Percentiles rank a stretch among this genome's conserved stretches.
phyloP scores from a whole-genome alignment of 2,329 filamentous ascomycete species.

The Colletotrichum sp. region DNA sequence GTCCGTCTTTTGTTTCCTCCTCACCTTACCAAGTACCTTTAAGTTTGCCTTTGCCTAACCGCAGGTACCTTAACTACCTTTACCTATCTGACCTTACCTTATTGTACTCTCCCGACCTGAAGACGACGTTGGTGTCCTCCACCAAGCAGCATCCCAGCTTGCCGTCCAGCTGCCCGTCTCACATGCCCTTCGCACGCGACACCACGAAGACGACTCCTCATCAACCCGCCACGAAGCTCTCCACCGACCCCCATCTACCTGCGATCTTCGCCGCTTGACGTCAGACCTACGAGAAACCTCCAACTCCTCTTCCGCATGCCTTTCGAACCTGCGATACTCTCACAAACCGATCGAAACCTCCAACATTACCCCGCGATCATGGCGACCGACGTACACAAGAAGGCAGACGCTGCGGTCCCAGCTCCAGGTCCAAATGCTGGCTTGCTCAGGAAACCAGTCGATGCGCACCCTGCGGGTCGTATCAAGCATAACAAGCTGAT shows the following conservation, averaged over 20 bases:
- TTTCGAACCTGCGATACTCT: not conserved
- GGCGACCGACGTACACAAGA: constrained; percentile 40
- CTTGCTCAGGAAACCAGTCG: constrained; percentile 17
- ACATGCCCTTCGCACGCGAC: constrained; percentile 18
- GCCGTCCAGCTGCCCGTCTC: constrained; percentile 10
- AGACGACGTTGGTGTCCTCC: not conserved
- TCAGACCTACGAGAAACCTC: not conserved
- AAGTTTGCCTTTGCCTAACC: not conserved
- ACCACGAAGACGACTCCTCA: not conserved
- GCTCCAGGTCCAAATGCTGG: constrained; percentile 18
- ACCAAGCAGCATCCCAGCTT: constrained; percentile 12
- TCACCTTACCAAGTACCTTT: not conserved
- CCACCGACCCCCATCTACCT: not conserved
- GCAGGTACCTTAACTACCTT: not conserved
- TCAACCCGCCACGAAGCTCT: not conserved
- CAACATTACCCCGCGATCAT: constrained; percentile 28
- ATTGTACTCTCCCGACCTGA: not conserved
- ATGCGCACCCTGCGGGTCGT: constrained; percentile 59
- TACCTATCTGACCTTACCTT: not conserved
- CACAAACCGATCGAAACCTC: not conserved
- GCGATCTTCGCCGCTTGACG: not conserved
- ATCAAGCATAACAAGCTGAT: constrained; percentile 54
- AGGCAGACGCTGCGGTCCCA: constrained; percentile 24
- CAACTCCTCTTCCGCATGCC: not conserved
- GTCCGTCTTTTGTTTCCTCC: not conserved